Conservation (phyloP, 164 flowering plant species). For the Cinnamomum chago region DNA sequence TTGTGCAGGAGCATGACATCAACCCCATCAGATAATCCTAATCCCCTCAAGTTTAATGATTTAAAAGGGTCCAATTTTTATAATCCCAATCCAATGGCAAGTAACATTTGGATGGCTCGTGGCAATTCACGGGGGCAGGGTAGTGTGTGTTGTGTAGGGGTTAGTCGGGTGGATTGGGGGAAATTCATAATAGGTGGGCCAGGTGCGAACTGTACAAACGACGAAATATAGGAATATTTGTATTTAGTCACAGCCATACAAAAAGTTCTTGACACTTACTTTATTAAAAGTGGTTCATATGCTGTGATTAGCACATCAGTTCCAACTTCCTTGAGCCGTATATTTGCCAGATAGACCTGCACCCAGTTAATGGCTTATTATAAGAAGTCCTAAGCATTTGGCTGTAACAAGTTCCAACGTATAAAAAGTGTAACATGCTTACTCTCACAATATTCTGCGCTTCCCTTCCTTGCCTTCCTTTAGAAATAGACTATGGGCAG, state of each 20-base stretch:
- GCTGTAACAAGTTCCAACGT: too few relatives aligned
- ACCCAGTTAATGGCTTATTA: slow-evolving; percentile 4
- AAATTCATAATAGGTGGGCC: too few relatives aligned
- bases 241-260: not conserved
- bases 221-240: not conserved
- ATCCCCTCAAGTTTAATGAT: too few relatives aligned
- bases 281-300: slow-evolving; percentile 79
- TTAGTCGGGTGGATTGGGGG: too few relatives aligned
- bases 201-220: too few relatives aligned
- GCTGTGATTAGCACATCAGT: slow-evolving; percentile 89
- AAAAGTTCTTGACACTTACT: slow-evolving; percentile 38
- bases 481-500: slow-evolving; percentile 62
- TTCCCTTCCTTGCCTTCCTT: slow-evolving; percentile 71
- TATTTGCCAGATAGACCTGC: slow-evolving; percentile 90
- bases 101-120: too few relatives aligned
- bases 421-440: slow-evolving; percentile 5
- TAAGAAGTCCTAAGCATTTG: not conserved
- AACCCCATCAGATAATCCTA: too few relatives aligned
- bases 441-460: slow-evolving; percentile 84
- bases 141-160: too few relatives aligned
- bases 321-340: slow-evolving; percentile 73
- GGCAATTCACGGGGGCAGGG: too few relatives aligned
- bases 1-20: too few relatives aligned
- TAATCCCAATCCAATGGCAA: too few relatives aligned
- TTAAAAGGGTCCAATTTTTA: too few relatives aligned